Evolutionary conservation across 441 rosid species (phyloP).

Genomic region (Isatis lusitanica): DNA sequence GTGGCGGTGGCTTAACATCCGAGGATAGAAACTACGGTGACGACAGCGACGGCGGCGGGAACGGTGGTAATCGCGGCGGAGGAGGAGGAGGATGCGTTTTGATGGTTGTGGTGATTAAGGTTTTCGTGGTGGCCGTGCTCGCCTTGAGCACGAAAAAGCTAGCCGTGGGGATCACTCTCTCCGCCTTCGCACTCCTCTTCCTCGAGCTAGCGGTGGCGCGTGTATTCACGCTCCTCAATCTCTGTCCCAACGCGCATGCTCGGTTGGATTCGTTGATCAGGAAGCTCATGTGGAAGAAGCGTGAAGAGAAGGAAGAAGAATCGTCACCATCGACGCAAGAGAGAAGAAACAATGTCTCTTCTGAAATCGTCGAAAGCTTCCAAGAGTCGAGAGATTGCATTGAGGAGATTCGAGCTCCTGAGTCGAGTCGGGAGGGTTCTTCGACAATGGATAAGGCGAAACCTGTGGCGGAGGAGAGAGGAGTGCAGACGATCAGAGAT

Average conservation of each 20-base stretch:
- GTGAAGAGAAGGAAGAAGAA: neutral
- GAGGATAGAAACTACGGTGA: neutral
- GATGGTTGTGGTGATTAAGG: constrained; percentile 37
- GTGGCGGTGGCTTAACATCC: neutral
- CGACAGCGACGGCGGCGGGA: neutral
- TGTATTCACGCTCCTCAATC: constrained; percentile 32
- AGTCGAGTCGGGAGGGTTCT: neutral
- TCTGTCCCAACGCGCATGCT: constrained; percentile 28
- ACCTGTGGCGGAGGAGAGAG: constrained; percentile 25
- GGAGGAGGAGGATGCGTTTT: constrained; percentile 32
- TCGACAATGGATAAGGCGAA: constrained; percentile 14
- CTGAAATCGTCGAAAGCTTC: constrained; percentile 8
- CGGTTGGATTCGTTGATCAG: constrained; percentile 15
- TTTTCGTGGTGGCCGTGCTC: constrained; percentile 50
- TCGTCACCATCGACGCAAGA: neutral
- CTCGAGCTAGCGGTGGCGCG: constrained; percentile 49
- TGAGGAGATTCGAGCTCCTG: neutral
- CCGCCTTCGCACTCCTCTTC: constrained; percentile 53
- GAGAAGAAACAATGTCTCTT: neutral
- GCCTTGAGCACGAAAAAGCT: constrained; percentile 56
- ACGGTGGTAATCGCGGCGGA: constrained; percentile 9
- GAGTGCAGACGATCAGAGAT: constrained; percentile 26
- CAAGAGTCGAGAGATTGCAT: constrained; percentile 8
- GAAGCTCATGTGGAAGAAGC: constrained; percentile 14
- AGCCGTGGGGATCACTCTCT: constrained; percentile 56